phyloP scores from a whole-genome alignment of 371 early-diverging fungal genomes.

The Thermomucor indicae-seudaticae region DNA sequence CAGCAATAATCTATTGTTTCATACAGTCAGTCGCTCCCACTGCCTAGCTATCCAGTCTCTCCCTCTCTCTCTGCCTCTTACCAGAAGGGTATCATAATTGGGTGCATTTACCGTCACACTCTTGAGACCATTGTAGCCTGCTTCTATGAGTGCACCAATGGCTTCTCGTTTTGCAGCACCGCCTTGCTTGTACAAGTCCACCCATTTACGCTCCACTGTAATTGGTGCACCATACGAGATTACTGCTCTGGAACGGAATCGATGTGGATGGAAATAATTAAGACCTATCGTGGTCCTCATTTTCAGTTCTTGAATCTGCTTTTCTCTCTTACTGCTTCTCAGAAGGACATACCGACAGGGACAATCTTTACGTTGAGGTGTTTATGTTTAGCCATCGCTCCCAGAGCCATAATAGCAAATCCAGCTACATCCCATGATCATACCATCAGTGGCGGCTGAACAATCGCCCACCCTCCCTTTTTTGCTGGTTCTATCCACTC shows the following conservation, averaged over 20 bases:
- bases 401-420: constrained; percentile 77
- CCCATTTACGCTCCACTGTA: constrained; percentile 55
- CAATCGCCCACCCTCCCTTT: neutral
- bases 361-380: constrained; percentile 79
- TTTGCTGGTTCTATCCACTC: neutral
- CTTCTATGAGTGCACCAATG: constrained; percentile 55
- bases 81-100: constrained; percentile 73
- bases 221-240: constrained; percentile 85
- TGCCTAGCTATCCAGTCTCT: no score
- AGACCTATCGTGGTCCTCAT: constrained; percentile 38
- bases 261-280: constrained; percentile 87
- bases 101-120: constrained; percentile 84
- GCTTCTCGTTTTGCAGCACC: constrained; percentile 73
- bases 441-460: neutral
- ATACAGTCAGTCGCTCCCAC: no score
- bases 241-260: constrained; percentile 85
- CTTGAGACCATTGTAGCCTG: constrained; percentile 60
- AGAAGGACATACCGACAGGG: constrained; percentile 53
- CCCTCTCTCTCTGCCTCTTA: constrained; percentile 7
- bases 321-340: neutral
- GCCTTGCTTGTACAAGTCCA: constrained; percentile 66
- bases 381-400: constrained; percentile 73
- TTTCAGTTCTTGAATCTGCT: neutral
- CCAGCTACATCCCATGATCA: constrained; percentile 41
- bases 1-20: constrained; percentile 57